phyloP scores from a whole-genome alignment of 2,329 filamentous ascomycete species.

The Colletotrichum siamense region DNA sequence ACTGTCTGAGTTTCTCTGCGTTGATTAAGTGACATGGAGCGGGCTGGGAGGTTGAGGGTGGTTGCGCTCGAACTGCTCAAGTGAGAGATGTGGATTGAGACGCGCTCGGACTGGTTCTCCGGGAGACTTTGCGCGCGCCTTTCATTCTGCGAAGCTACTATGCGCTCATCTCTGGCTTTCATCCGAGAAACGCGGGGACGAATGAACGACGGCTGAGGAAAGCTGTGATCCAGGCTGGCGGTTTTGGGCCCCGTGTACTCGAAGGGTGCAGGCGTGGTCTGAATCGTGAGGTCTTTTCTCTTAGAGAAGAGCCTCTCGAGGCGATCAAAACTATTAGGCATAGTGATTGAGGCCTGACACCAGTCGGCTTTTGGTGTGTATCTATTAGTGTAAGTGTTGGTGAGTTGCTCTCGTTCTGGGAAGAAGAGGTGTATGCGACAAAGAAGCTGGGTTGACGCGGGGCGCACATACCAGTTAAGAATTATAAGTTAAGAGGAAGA shows the following conservation, averaged over 20 bases:
- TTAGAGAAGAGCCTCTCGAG: slow-evolving; percentile 60
- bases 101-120: slow-evolving; percentile 16
- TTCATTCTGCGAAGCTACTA: neutral
- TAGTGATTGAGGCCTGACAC: neutral
- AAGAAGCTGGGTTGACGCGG: neutral
- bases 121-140: slow-evolving; percentile 20
- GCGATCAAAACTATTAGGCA: slow-evolving; percentile 22
- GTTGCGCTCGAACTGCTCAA: slow-evolving; percentile 15
- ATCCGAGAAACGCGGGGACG: slow-evolving; percentile 60
- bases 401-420: neutral
- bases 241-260: slow-evolving; percentile 19
- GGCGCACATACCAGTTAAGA: neutral
- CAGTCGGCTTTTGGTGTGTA: neutral
- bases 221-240: slow-evolving; percentile 38
- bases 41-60: neutral
- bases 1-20: slow-evolving; percentile 12
- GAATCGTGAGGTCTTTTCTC: slow-evolving; percentile 30
- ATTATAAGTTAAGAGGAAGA: neutral
- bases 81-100: slow-evolving; percentile 22
- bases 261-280: neutral
- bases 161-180: slow-evolving; percentile 58
- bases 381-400: neutral
- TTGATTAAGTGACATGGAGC: slow-evolving; percentile 13
- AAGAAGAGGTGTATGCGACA: neutral
- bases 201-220: slow-evolving; percentile 61